phyloP scores from a whole-genome alignment of 1,284 basidiomycete species.

The Sanghuangporus sanghuang region DNA sequence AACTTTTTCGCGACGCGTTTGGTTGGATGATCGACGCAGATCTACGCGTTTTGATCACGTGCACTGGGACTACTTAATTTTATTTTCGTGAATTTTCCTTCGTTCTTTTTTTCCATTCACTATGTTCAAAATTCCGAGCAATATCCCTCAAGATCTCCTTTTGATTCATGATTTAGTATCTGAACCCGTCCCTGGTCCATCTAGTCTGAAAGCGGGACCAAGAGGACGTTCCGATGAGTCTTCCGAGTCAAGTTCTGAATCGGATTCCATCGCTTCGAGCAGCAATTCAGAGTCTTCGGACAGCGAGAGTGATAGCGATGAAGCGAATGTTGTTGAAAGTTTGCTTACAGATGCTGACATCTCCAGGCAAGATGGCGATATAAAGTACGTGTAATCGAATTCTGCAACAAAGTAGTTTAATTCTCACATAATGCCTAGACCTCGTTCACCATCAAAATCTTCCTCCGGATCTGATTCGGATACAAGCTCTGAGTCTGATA shows the following conservation, averaged over 20 bases:
- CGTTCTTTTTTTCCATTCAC: not conserved
- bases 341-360: slow-evolving; percentile 25
- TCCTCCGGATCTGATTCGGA: slow-evolving; percentile 18
- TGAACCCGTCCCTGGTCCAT: slow-evolving; percentile 20
- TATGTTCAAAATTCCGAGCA: slow-evolving; percentile 53
- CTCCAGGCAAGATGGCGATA: not conserved
- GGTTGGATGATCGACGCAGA: not conserved
- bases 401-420: not conserved
- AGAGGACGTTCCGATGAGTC: slow-evolving; percentile 2
- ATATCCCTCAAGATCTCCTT: slow-evolving; percentile 63
- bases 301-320: slow-evolving; percentile 49
- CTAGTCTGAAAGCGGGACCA: slow-evolving; percentile 1
- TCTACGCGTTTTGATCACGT: not conserved
- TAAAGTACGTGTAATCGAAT: not conserved
- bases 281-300: slow-evolving; percentile 43
- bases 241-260: not conserved
- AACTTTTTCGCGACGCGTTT: slow-evolving; percentile 6
- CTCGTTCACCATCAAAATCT: slow-evolving; percentile 7
- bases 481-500: slow-evolving; percentile 3
- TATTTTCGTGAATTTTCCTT: not conserved
- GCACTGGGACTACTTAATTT: not conserved
- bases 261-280: slow-evolving; percentile 32
- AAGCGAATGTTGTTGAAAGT: slow-evolving; percentile 54
- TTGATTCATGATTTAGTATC: slow-evolving; percentile 66
- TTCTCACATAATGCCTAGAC: not conserved